Evolutionary conservation across 1,139 yeast genomes (phyloP), one percentile per base, ranked within the genome.

Genomic region (Lizanozyma gosingica): DNA sequence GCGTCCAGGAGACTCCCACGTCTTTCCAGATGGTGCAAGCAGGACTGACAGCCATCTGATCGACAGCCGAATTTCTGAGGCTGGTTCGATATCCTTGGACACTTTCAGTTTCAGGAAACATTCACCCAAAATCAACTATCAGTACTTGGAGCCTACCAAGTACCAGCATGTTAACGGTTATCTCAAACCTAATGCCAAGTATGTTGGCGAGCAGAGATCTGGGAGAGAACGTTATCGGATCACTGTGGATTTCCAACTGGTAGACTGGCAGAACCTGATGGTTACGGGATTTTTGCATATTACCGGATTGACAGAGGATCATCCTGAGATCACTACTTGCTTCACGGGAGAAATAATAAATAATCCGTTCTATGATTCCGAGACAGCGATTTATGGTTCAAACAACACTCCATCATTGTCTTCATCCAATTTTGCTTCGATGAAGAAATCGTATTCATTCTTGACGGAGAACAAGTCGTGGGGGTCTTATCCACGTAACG

Each of bases 271-370:
- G 22, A 69, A 71, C 44, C 77, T 84, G 1, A 69, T 73, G 37
- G 59, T 88, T 16, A 77, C 88, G 32, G 97, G 97, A 4, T 83
- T 81, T 50, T 65, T 90, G 39, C 81, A 82, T 44, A 90, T 90
- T 43, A 73, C 80, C 43, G 95, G 95, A 2, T 67, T 90, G 39
- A 86, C 96, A 0, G 80, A 76, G 43, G 72, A 78, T 37, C 78
- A 83, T 48, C 90, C 94, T 1, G 80, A 81, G 47, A 80, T 90
- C 46, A 78, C 86, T 14, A 90, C 97, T 0, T 88, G 82, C 55
- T 90, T 90, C 63, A 86, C 80, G 51, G 94, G 90, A 3, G 95
- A 85, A 55, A 83, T 88, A 47, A 78, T 88, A 36, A 83, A 87
- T 47, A 47, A 80, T 71, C 59, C 77, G 71, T 34, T 76, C 71